A percentile compares a stretch with the other conserved stretches of the same genome.
Evolutionary conservation across 805 yeast genomes (phyloP).

Genomic region (Komagataella mondaviorum): DNA sequence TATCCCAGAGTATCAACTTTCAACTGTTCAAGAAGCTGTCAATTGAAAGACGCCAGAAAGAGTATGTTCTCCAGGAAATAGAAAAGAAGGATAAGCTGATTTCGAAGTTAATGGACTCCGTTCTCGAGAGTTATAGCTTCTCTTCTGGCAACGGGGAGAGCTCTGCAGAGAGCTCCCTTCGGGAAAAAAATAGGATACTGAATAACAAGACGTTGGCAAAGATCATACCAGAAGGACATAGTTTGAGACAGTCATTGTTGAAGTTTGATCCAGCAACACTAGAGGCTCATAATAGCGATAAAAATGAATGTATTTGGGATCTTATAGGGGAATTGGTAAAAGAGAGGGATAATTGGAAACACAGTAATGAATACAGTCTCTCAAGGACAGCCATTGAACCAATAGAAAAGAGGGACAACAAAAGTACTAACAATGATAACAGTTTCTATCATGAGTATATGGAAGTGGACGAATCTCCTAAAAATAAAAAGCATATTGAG

Average conservation of each 20-base stretch:
- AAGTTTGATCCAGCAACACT: background rate
- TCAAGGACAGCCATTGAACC: background rate
- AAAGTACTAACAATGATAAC: background rate
- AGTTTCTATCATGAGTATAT: background rate
- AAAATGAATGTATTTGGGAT: background rate
- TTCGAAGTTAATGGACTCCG: background rate
- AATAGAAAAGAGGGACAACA: background rate
- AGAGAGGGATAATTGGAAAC: conserved; percentile 2
- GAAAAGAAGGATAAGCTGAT: background rate
- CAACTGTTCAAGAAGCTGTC: background rate
- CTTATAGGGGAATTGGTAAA: background rate
- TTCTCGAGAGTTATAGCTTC: background rate
- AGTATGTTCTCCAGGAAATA: background rate
- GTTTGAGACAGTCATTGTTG: conserved; percentile 1
- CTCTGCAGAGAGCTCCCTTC: background rate
- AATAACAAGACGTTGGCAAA: conserved; percentile 3
- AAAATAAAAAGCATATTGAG: conserved; percentile 1
- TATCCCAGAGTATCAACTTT: background rate
- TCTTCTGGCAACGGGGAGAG: background rate
- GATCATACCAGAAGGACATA: conserved; percentile 3
- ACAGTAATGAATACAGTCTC: background rate
- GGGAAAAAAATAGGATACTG: conserved; percentile 1
- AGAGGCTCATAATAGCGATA: background rate
- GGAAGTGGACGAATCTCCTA: background rate
- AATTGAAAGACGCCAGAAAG: background rate